phyloP scores from a whole-genome alignment of 73 alveolate genomes.

The Breviolum minutum region DNA sequence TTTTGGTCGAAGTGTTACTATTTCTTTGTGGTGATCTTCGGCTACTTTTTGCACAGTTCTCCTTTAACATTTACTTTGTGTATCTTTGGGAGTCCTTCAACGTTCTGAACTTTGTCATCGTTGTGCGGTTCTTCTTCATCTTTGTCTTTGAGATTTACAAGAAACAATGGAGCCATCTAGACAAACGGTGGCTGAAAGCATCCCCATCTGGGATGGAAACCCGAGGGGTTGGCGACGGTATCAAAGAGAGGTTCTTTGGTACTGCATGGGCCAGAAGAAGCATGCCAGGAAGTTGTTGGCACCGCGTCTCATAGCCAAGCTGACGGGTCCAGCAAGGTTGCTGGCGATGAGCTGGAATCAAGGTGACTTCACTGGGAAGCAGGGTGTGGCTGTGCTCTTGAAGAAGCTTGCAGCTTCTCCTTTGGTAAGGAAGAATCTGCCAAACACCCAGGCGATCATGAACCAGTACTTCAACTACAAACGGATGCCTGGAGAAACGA shows the following conservation, averaged over 20 bases:
- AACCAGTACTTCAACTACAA: neutral
- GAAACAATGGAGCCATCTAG: too few species aligned
- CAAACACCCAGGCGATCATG: constrained; percentile 7
- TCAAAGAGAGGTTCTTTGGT: neutral
- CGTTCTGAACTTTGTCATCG: neutral
- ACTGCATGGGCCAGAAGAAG: neutral
- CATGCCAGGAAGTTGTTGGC: neutral
- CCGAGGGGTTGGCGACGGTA: neutral
- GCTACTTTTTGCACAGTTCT: neutral
- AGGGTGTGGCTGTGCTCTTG: neutral
- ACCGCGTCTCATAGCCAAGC: neutral
- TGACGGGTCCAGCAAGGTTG: neutral
- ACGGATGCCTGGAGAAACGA: neutral
- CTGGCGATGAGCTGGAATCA: neutral
- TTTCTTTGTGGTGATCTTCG: too few species aligned
- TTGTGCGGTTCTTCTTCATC: neutral
- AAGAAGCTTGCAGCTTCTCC: neutral
- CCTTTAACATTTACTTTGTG: too few species aligned
- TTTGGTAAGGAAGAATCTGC: neutral
- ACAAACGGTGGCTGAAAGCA: neutral
- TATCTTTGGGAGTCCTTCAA: neutral
- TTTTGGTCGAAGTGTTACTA: too few species aligned
- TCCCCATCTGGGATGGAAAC: constrained; percentile 11
- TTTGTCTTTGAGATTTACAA: neutral
- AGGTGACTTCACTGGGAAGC: neutral